Percentiles rank a stretch among this genome's conserved stretches.
phyloP scores from a whole-genome alignment of 257 asterid species.

The Ilex asprella region DNA sequence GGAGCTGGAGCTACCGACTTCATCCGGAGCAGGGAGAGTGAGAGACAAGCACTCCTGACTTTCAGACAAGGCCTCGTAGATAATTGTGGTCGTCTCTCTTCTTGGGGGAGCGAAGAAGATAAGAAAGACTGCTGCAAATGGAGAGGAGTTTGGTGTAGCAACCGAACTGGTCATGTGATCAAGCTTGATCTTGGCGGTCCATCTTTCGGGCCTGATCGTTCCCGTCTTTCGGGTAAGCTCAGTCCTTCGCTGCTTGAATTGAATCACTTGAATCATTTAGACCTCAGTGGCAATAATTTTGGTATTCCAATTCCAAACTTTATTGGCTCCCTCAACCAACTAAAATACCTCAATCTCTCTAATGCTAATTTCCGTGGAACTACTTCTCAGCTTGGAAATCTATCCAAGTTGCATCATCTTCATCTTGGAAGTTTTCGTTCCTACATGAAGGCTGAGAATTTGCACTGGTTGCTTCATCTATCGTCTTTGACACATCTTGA shows the following conservation, averaged over 20 bases:
- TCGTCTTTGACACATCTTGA: background rate
- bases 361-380: background rate
- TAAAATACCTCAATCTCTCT: background rate
- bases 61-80: background rate
- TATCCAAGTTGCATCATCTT: background rate
- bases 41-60: background rate
- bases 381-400: background rate
- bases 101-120: background rate
- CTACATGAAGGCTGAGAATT: background rate
- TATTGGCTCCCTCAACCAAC: background rate
- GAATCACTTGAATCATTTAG: background rate
- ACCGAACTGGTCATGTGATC: background rate
- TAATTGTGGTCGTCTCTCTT: background rate
- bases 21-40: background rate
- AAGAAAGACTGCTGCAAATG: background rate
- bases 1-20: background rate
- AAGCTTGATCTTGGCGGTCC: background rate
- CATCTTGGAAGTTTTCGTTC: background rate
- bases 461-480: background rate
- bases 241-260: background rate
- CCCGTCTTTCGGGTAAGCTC: background rate
- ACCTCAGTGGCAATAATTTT: background rate
- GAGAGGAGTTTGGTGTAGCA: background rate
- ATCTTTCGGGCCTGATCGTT: background rate
- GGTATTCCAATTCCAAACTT: too few species aligned